Evolutionary conservation across 257 asterid genomes (phyloP).

Genomic region (Solanum phureja): DNA sequence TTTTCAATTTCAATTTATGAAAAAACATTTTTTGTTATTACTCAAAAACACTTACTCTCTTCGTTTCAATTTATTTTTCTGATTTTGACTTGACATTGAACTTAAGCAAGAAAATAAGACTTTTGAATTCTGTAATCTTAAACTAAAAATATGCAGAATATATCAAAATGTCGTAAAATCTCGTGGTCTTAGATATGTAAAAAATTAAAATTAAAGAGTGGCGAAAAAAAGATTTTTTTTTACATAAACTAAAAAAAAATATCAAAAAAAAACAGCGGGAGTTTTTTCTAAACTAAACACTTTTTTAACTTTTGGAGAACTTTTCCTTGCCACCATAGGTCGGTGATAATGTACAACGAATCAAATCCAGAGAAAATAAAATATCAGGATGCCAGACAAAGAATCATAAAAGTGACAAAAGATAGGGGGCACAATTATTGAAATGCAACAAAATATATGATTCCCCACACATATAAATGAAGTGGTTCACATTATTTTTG

Average conservation of each 20-base stretch:
- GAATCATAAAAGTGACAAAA: not conserved
- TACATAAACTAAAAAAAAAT: no score
- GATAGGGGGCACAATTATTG: no score
- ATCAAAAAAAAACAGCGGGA: no score
- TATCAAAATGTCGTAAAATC: not conserved
- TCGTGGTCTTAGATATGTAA: fast-evolving
- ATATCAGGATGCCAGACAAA: not conserved
- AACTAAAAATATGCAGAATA: not conserved
- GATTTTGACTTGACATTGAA: fast-evolving
- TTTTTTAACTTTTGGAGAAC: not conserved
- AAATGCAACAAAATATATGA: not conserved
- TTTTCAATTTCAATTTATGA: not conserved
- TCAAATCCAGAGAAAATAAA: not conserved
- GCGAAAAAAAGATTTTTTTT: no score
- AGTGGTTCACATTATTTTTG: not conserved
- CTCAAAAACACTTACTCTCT: not conserved
- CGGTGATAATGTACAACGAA: not conserved
- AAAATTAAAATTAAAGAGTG: not conserved
- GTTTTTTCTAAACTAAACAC: not conserved
- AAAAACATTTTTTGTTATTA: not conserved
- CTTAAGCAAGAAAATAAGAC: not conserved
- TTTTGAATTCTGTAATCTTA: not conserved
- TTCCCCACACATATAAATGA: not conserved
- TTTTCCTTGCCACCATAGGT: not conserved
- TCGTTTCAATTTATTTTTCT: not conserved